Evolutionary conservation across 129 eudicot species (phyloP).

Genomic region (Flaveria ramosissima): DNA sequence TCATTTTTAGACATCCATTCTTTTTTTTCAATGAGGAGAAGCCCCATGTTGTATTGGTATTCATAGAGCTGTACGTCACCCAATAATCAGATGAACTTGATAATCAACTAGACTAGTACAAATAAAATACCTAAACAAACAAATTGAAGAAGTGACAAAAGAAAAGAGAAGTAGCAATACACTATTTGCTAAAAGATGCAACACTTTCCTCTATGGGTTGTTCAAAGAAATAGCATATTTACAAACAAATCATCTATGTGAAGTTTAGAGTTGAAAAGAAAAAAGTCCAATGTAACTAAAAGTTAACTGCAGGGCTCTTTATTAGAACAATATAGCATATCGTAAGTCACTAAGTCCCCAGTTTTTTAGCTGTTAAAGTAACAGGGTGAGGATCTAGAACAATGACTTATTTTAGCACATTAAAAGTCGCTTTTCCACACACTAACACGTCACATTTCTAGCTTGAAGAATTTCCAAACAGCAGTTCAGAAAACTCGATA

Average conservation of each 20-base stretch:
- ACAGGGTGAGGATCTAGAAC: too few species aligned
- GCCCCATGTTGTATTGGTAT: slow-evolving; percentile 98
- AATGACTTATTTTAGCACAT: too few species aligned
- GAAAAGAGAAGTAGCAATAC: slow-evolving; percentile 2
- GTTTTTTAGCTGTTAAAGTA: too few species aligned
- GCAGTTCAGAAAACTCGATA: too few species aligned
- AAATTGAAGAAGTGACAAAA: background rate
- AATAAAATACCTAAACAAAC: slow-evolving; percentile 19
- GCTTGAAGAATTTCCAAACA: background rate
- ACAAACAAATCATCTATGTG: background rate
- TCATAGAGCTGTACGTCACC: slow-evolving; percentile 73
- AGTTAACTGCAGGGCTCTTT: background rate
- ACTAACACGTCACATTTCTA: background rate
- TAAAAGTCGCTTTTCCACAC: too few species aligned
- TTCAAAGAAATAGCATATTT: background rate
- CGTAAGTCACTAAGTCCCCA: too few species aligned
- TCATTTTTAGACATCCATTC: slow-evolving; percentile 75
- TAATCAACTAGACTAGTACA: background rate
- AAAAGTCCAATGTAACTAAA: slow-evolving; percentile 1
- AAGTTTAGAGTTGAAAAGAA: background rate
- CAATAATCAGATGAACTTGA: slow-evolving; percentile 24
- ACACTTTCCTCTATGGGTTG: background rate
- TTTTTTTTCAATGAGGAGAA: slow-evolving; percentile 90
- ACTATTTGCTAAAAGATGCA: slow-evolving; percentile 1
- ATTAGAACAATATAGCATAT: too few species aligned